Evolutionary conservation across 306 rosid genomes (phyloP).

Genomic region (Glycine tomentella): DNA sequence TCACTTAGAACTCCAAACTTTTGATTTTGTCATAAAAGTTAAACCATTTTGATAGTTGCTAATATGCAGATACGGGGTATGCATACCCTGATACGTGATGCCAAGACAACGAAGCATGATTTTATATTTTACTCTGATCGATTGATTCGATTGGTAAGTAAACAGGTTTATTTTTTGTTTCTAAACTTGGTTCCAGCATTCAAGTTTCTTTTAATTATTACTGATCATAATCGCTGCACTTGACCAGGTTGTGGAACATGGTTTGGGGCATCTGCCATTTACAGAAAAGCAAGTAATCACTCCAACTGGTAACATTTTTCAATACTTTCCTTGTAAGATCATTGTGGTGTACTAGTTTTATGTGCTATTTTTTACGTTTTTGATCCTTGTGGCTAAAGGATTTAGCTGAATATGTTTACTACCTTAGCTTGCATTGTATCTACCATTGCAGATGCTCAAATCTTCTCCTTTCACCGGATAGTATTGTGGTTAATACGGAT

Average conservation of each 20-base stretch:
- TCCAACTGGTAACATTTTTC: constrained; percentile 83
- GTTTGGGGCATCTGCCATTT: constrained; percentile 97
- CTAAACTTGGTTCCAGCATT: constrained; percentile 41
- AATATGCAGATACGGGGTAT: constrained; percentile 89
- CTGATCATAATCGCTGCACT: constrained; percentile 44
- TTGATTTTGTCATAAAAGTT: constrained; percentile 7
- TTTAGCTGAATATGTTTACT: constrained; percentile 2
- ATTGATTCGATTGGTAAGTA: constrained; percentile 90
- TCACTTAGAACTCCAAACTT: constrained; percentile 23
- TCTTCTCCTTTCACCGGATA: constrained; percentile 10
- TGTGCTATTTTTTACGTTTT: constrained; percentile 29
- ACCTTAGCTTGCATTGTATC: neutral
- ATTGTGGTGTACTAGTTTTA: constrained; percentile 11
- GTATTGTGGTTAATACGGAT: neutral
- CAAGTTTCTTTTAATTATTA: constrained; percentile 22
- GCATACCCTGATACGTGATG: constrained; percentile 98
- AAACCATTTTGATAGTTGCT: constrained; percentile 32
- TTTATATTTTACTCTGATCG: constrained; percentile 95
- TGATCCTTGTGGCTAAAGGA: neutral
- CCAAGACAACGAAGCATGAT: constrained; percentile 96
- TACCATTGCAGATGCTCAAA: constrained; percentile 9
- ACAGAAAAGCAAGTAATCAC: constrained; percentile 95
- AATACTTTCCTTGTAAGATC: constrained; percentile 12
- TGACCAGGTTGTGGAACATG: constrained; percentile 97
- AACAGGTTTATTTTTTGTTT: constrained; percentile 36